A percentile compares a stretch with the other conserved stretches of the same genome.
phyloP scores from a whole-genome alignment of 805 yeast species.

The Zygosaccharomyces bailii region DNA sequence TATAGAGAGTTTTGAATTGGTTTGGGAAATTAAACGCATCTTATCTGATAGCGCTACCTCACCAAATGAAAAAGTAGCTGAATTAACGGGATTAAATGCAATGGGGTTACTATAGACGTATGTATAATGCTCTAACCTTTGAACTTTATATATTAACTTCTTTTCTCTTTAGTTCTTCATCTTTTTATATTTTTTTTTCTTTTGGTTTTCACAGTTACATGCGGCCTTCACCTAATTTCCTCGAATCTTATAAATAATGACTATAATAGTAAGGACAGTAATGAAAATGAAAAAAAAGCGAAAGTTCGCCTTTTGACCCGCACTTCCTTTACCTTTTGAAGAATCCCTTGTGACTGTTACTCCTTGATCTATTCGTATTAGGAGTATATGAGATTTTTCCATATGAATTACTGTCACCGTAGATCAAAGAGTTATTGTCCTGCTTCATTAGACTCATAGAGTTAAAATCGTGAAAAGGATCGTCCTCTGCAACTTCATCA shows the following conservation, averaged over 20 bases:
- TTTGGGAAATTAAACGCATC: constrained; percentile 12
- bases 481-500: constrained; percentile 43
- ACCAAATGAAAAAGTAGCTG: constrained; percentile 5
- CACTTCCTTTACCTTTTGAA: constrained; percentile 26
- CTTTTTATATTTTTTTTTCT: background rate
- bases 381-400: constrained; percentile 43
- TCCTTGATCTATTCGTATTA: constrained; percentile 39
- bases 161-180: background rate
- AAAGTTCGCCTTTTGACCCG: background rate
- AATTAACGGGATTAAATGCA: constrained; percentile 8
- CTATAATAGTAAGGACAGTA: background rate
- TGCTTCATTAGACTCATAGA: constrained; percentile 83
- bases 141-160: background rate
- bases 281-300: background rate
- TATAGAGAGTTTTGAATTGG: constrained; percentile 8
- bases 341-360: constrained; percentile 38
- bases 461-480: constrained; percentile 82
- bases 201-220: background rate
- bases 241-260: background rate
- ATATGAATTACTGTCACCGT: constrained; percentile 43
- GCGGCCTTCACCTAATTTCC: background rate
- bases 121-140: background rate
- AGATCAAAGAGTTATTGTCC: constrained; percentile 50
- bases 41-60: constrained; percentile 1
- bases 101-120: background rate